phyloP scores from a whole-genome alignment of 208 protist genomes.

The Crithidia sp. region DNA sequence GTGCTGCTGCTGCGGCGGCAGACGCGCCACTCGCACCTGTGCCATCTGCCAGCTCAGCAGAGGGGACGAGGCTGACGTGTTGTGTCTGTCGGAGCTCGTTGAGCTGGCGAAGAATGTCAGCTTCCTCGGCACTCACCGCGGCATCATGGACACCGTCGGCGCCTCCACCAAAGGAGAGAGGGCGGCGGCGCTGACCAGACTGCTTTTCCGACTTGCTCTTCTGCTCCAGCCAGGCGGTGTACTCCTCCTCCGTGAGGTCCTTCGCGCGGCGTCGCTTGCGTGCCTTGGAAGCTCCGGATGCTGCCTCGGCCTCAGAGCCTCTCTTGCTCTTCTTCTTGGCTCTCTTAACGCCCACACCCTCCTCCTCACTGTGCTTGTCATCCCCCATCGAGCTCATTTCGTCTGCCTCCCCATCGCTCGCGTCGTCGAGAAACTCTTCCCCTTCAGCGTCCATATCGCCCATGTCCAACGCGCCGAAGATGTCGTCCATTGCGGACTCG shows the following conservation, averaged over 20 bases:
- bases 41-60: background rate
- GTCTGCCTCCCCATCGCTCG: conserved; percentile 15
- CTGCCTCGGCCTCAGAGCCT: too few species aligned
- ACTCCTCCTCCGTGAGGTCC: conserved; percentile 78
- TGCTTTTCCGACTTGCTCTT: conserved; percentile 34
- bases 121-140: conserved; percentile 29
- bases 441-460: conserved; percentile 71
- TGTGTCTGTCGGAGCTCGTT: conserved; percentile 37
- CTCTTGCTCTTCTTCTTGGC: conserved; percentile 1
- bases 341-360: background rate
- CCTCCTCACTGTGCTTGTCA: conserved; percentile 25
- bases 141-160: conserved; percentile 20
- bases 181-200: conserved; percentile 20
- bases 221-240: conserved; percentile 68
- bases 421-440: conserved; percentile 40
- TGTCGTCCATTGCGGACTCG: conserved; percentile 69
- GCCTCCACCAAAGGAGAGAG: conserved; percentile 33
- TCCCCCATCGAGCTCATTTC: background rate
- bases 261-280: conserved; percentile 34
- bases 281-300: background rate
- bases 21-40: background rate
- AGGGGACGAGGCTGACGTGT: conserved; percentile 23
- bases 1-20: background rate
- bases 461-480: conserved; percentile 84
- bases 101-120: conserved; percentile 40